Conservation (phyloP, 2,329 filamentous ascomycete genomes). For the Zymoseptoria passerinii region DNA sequence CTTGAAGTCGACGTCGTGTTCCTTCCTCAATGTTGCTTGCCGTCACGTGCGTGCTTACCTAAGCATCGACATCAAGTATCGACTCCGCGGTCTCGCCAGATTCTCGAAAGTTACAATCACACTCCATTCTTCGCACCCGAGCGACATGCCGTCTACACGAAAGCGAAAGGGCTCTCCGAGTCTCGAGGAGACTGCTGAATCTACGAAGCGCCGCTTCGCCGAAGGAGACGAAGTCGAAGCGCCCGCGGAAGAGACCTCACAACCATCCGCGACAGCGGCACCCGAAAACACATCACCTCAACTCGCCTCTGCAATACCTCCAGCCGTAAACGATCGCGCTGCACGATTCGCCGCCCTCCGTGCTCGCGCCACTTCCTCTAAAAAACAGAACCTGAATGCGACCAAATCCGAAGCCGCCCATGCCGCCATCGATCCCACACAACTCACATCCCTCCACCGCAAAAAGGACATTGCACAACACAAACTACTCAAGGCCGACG, state of each 20-base stretch:
- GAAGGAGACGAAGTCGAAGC: slow-evolving; percentile 14
- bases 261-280: background rate
- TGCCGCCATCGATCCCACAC: slow-evolving; percentile 64
- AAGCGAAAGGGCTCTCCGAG: slow-evolving; percentile 32
- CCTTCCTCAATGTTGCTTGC: too few relatives aligned
- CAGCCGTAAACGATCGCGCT: slow-evolving; percentile 52
- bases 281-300: background rate
- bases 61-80: background rate
- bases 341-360: slow-evolving; percentile 83
- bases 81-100: background rate
- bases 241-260: slow-evolving; percentile 7
- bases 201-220: slow-evolving; percentile 31
- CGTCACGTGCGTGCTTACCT: background rate
- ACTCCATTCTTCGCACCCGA: background rate
- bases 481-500: slow-evolving; percentile 87
- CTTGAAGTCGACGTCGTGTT: background rate
- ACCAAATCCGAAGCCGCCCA: slow-evolving; percentile 76
- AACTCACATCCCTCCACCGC: slow-evolving; percentile 70
- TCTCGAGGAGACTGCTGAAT: slow-evolving; percentile 25
- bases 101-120: background rate
- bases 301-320: slow-evolving; percentile 20
- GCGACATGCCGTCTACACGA: slow-evolving; percentile 13
- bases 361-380: slow-evolving; percentile 50
- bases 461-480: slow-evolving; percentile 82
- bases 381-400: slow-evolving; percentile 72